These are phyloP conservation scores for Avena eriantha DNA, from an alignment of 176 grass and related monocot genomes.

Conservation along the genomic window DNA sequence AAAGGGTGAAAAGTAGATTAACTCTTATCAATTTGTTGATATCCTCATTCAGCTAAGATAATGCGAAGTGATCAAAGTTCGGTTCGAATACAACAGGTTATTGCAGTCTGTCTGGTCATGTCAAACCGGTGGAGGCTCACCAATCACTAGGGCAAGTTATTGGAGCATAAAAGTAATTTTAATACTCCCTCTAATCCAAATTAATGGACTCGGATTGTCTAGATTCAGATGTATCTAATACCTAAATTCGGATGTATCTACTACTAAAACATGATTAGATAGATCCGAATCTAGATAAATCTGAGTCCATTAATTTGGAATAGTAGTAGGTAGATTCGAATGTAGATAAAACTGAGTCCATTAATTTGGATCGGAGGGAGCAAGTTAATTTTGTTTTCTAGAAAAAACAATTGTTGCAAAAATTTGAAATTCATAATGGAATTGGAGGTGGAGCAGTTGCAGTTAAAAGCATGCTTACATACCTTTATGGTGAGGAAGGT, in stretches of 20 bases:
- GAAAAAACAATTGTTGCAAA: neutral
- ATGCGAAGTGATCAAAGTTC: neutral
- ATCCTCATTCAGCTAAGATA: neutral
- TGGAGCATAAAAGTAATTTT: neutral
- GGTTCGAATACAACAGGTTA: neutral
- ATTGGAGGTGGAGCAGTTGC: neutral
- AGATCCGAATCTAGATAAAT: too few relatives aligned
- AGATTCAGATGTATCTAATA: too few relatives aligned
- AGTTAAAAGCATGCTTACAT: neutral
- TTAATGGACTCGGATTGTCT: too few relatives aligned
- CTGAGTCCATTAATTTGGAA: too few relatives aligned
- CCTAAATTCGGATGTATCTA: too few relatives aligned
- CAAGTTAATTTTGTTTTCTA: neutral
- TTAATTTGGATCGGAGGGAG: too few relatives aligned
- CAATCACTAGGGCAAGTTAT: neutral
- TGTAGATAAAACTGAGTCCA: too few relatives aligned
- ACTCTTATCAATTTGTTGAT: neutral
- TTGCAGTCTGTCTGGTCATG: neutral
- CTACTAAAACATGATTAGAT: too few relatives aligned
- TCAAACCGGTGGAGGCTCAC: neutral
- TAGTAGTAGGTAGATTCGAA: too few relatives aligned
- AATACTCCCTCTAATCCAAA: too few relatives aligned
- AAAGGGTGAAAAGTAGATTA: too few relatives aligned
- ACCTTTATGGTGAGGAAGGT: constrained; percentile 94
- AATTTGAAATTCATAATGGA: neutral